Conservation (phyloP, 805 yeast species). For the Cyberlindnera americana region DNA sequence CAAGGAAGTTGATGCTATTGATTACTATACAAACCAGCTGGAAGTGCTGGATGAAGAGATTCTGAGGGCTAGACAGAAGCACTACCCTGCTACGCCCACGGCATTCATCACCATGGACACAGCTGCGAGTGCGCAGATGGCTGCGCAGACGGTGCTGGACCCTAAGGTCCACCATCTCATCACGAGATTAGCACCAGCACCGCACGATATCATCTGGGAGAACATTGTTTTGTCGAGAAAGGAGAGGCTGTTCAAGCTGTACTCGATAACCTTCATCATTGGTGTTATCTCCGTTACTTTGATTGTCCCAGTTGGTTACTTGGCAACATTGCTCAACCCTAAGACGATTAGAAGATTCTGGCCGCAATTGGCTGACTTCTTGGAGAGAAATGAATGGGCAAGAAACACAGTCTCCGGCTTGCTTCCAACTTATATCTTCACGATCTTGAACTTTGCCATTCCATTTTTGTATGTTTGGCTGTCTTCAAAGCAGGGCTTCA, state of each 20-base stretch:
- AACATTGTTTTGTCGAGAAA: slow-evolving; percentile 76
- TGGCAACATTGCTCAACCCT: slow-evolving; percentile 77
- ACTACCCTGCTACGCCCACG: slow-evolving; percentile 79
- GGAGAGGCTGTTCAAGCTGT: slow-evolving; percentile 64
- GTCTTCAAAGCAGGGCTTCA: slow-evolving; percentile 80
- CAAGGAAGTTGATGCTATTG: slow-evolving; percentile 73
- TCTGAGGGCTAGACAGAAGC: slow-evolving; percentile 54
- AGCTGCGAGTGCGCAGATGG: slow-evolving; percentile 93
- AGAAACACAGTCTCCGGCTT: slow-evolving; percentile 80
- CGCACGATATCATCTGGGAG: slow-evolving; percentile 92
- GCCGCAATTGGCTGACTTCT: slow-evolving; percentile 73
- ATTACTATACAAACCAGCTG: slow-evolving; percentile 65
- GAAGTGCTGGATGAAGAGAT: slow-evolving; percentile 71
- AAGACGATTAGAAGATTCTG: slow-evolving; percentile 76
- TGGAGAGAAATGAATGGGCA: slow-evolving; percentile 66
- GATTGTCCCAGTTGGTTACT: slow-evolving; percentile 77
- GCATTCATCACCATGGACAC: slow-evolving; percentile 95
- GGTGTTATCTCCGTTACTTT: slow-evolving; percentile 68
- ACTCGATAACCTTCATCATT: slow-evolving; percentile 61
- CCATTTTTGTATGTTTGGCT: slow-evolving; percentile 86
- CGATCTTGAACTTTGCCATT: slow-evolving; percentile 73
- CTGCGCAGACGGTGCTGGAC: slow-evolving; percentile 92
- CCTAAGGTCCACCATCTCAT: slow-evolving; percentile 83
- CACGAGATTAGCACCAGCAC: slow-evolving; percentile 89
- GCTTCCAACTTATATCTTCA: slow-evolving; percentile 87